A percentile compares a stretch with the other conserved stretches of the same genome.
phyloP scores from a whole-genome alignment of 2,329 filamentous ascomycete species.

The Colletotrichum trifolii region DNA sequence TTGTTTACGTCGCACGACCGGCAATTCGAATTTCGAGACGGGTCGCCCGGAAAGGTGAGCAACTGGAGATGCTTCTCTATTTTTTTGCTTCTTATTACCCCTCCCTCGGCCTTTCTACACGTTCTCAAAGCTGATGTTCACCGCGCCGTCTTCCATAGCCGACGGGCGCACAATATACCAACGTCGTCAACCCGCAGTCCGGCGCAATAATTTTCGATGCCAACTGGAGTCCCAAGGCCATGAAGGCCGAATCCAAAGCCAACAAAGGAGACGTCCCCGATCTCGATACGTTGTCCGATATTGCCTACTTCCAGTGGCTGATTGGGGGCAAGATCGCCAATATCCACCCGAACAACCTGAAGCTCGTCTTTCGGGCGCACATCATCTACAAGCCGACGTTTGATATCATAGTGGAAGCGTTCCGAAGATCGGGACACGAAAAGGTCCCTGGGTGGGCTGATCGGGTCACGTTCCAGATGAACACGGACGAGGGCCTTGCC shows the following conservation, averaged over 20 bases:
- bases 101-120: too few relatives aligned
- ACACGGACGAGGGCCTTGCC: background rate
- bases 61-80: too few relatives aligned
- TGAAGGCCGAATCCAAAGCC: rapidly evolving
- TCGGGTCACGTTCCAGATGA: background rate
- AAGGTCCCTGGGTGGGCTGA: background rate
- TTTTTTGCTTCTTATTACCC: too few relatives aligned
- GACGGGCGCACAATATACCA: background rate
- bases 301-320: conserved; percentile 19
- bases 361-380: background rate
- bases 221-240: background rate
- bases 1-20: too few relatives aligned
- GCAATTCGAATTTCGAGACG: too few relatives aligned
- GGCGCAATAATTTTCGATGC: conserved; percentile 13
- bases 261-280: background rate
- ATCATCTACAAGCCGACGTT: background rate
- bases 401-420: background rate
- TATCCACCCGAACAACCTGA: background rate
- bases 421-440: background rate
- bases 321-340: background rate
- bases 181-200: background rate
- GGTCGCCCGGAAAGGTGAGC: too few relatives aligned
- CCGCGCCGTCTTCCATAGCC: background rate
- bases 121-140: too few relatives aligned
- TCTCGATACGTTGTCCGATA: conserved; percentile 5